Evolutionary conservation across 139 green algal genomes (phyloP), one percentile per base, ranked within the genome.

Genomic region (Chlamydomonas incerta): DNA sequence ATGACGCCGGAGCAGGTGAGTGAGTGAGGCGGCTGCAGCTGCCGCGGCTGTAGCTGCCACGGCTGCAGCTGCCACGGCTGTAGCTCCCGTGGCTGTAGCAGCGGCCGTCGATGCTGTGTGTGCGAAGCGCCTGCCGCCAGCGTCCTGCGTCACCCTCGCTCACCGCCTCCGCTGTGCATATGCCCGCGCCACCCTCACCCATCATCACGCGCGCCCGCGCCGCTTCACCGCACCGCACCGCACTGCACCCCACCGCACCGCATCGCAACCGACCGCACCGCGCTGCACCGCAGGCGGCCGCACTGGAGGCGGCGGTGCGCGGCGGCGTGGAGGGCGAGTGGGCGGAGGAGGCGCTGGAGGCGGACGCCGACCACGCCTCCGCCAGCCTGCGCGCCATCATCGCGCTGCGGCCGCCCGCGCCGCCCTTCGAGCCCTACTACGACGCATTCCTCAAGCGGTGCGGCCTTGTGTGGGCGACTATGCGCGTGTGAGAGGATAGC

Each of bases 371-470:
- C 72, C 46, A 77, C 62, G 77, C 87, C n/a, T 70, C 35, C 28
- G 57, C 20, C 28, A 81, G 74, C 10, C 86, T 88, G 41, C 55
- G 82, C 34, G 81, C 91, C 46, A 91, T 95, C n/a, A 88, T 92
- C 18, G 82, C 72, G 29, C 29, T 58, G 9, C 47, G 86, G 41
- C 80, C 90, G 33, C 89, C 90, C 23, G 65, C 70, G 26, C 87
- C 90, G 41, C 74, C 60, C 0, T 95, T 91, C 74, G 76, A 72
- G 29, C 80, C 66, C 10, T 96, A 95, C 89, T 90, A 94, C n/a
- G 93, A 96, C 21, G 90, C 92, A 29, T 91, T 91, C 82, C 86
- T 96, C 29, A 88, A 85, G 86, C 87, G 88, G 79, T 91, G 29
- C 23, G 41, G 70, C 28, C 50, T 62, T 29, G 60, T 29, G 76